Evolutionary conservation across 1,284 basidiomycete species (phyloP).

Genomic region (Cystobasidiaceae sp.): DNA sequence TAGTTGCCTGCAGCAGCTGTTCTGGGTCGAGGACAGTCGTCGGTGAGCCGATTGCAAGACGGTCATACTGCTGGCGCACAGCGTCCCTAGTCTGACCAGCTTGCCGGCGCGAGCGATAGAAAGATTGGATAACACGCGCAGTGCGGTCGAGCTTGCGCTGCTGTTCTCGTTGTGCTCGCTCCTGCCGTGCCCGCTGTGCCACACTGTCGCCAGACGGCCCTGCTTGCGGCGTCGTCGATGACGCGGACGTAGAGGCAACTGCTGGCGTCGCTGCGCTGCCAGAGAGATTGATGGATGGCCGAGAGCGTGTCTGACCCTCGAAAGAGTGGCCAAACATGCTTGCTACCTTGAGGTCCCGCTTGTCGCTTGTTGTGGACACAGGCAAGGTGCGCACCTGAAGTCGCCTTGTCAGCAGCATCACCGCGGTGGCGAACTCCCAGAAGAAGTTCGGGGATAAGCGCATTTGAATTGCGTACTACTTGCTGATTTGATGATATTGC

Average conservation of each 20-base stretch:
- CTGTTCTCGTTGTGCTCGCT: conserved; percentile 57
- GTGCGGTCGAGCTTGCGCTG: conserved; percentile 56
- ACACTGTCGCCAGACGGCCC: conserved; percentile 50
- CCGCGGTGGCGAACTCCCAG: not conserved
- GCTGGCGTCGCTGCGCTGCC: conserved; percentile 52
- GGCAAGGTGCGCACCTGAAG: too few relatives aligned
- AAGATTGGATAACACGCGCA: conserved; percentile 53
- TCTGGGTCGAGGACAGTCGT: not conserved
- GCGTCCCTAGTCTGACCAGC: conserved; percentile 49
- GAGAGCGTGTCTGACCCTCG: conserved; percentile 48
- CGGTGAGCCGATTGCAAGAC: conserved; percentile 40
- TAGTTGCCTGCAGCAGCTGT: conserved; percentile 28
- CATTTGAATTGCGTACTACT: not conserved
- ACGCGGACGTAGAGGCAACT: conserved; percentile 50
- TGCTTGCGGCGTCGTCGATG: conserved; percentile 48
- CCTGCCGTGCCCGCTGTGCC: conserved; percentile 58
- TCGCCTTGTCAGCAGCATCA: too few relatives aligned
- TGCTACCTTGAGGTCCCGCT: not conserved
- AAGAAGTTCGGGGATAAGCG: not conserved
- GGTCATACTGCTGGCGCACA: conserved; percentile 52
- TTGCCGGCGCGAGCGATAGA: conserved; percentile 51
- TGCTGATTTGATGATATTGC: not conserved
- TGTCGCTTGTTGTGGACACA: too few relatives aligned
- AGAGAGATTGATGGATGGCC: conserved; percentile 64
- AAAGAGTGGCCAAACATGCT: conserved; percentile 34